phyloP scores from a whole-genome alignment of 1,139 yeast species.

The Blastobotrys indianensis region DNA sequence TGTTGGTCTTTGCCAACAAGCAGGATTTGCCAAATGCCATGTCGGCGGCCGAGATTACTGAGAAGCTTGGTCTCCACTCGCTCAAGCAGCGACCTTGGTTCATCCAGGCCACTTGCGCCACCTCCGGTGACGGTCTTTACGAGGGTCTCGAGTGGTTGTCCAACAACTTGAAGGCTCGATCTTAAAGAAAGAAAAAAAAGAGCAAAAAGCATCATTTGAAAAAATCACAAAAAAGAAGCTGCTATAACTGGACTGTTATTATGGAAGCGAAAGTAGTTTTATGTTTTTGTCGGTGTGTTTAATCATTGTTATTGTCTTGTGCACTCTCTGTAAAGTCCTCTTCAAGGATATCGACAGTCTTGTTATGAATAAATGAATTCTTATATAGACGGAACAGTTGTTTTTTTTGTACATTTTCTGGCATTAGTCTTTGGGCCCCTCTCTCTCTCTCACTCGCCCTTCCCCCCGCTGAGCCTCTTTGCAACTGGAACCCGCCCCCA shows the following conservation, averaged over 20 bases:
- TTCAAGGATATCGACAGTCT: too few relatives aligned
- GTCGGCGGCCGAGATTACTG: constrained; percentile 93
- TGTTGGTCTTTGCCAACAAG: constrained; percentile 77
- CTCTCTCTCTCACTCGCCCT: too few relatives aligned
- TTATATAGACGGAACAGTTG: too few relatives aligned
- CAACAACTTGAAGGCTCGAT: constrained; percentile 71
- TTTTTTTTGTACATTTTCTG: too few relatives aligned
- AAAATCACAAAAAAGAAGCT: not conserved
- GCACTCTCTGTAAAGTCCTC: not conserved
- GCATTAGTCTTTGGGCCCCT: too few relatives aligned
- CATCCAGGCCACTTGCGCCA: constrained; percentile 91
- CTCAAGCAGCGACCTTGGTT: constrained; percentile 94
- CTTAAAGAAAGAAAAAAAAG: constrained; percentile 24
- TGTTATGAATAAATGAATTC: too few relatives aligned
- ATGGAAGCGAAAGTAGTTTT: not conserved
- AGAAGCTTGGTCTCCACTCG: constrained; percentile 85
- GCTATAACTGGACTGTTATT: too few relatives aligned
- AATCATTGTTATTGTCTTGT: not conserved
- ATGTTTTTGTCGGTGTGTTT: not conserved
- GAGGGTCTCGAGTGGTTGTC: constrained; percentile 94
- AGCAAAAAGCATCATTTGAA: constrained; percentile 2
- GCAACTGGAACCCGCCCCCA: too few relatives aligned
- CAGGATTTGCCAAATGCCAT: constrained; percentile 94
- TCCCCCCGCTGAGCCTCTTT: too few relatives aligned
- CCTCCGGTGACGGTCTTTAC: constrained; percentile 90